Conservation (phyloP, 75 land plant genomes). For the Cupressus sempervirens region DNA sequence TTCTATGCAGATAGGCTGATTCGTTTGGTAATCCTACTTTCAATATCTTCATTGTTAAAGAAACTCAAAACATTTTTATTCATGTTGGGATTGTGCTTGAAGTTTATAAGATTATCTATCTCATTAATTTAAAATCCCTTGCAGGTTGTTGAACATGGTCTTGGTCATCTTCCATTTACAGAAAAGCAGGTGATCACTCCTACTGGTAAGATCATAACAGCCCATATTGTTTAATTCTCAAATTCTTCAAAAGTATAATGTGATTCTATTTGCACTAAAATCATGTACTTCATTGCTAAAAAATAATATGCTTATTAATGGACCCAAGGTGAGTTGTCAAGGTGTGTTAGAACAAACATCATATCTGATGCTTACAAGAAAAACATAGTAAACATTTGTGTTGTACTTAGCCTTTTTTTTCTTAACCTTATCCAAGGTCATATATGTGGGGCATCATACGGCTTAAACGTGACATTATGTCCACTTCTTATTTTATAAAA, state of each 20-base stretch:
- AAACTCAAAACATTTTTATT: not conserved
- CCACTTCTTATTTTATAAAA: not conserved
- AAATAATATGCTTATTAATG: not conserved
- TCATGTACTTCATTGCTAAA: not conserved
- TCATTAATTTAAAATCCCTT: not conserved
- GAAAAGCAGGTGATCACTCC: constrained; percentile 97
- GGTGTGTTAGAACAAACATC: not conserved
- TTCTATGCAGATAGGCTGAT: constrained; percentile 88
- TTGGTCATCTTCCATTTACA: constrained; percentile 91
- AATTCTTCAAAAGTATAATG: not conserved
- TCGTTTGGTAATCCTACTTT: constrained; percentile 54
- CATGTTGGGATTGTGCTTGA: not conserved
- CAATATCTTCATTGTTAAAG: not conserved
- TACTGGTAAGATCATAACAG: constrained; percentile 45
- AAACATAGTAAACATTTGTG: not conserved
- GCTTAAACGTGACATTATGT: not conserved
- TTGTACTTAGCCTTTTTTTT: not conserved
- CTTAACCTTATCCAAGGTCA: not conserved
- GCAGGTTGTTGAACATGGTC: constrained; percentile 96
- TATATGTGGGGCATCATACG: not conserved
- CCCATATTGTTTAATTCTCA: not conserved
- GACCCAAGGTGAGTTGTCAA: not conserved
- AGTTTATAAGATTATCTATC: not conserved
- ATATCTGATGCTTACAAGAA: not conserved
- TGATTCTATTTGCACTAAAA: not conserved